Conservation (phyloP, 352 stramenopile species). For the Thraustochytrium sp. region DNA sequence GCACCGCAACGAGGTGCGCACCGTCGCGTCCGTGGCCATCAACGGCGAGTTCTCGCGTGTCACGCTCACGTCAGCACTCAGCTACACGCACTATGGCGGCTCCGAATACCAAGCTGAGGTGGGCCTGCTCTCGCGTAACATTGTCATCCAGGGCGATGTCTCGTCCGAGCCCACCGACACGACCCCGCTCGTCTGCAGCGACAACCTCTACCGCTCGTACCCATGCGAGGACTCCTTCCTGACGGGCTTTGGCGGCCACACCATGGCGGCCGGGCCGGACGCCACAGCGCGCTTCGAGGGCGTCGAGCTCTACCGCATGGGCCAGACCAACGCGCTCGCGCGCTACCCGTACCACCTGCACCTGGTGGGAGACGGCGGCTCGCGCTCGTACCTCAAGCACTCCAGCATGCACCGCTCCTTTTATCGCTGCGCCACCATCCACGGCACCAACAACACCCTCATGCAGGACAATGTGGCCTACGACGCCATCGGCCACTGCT, state of each 20-base stretch:
- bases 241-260: conserved; percentile 53
- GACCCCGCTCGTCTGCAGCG: not conserved
- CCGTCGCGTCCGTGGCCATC: too few relatives aligned
- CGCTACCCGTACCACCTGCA: conserved; percentile 55
- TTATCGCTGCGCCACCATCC: conserved; percentile 52
- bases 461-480: conserved; percentile 55
- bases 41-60: too few relatives aligned
- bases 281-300: conserved; percentile 48
- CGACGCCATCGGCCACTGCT: conserved; percentile 53
- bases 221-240: conserved; percentile 25
- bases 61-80: too few relatives aligned
- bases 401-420: conserved; percentile 50
- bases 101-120: too few relatives aligned
- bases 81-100: too few relatives aligned
- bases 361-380: conserved; percentile 45
- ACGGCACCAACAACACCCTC: conserved; percentile 49
- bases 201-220: not conserved
- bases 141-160: conserved; percentile 48
- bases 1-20: too few relatives aligned
- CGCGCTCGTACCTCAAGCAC: conserved; percentile 45
- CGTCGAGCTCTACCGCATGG: conserved; percentile 53
- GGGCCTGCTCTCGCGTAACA: conserved; percentile 49
- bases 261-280: conserved; percentile 46
- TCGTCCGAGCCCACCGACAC: conserved; percentile 44
- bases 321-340: conserved; percentile 50